Evolutionary conservation across 176 grass and related monocot genomes (phyloP), one percentile per base, ranked within the genome.

Genomic region (bread wheat (Triticum aestivum)): DNA sequence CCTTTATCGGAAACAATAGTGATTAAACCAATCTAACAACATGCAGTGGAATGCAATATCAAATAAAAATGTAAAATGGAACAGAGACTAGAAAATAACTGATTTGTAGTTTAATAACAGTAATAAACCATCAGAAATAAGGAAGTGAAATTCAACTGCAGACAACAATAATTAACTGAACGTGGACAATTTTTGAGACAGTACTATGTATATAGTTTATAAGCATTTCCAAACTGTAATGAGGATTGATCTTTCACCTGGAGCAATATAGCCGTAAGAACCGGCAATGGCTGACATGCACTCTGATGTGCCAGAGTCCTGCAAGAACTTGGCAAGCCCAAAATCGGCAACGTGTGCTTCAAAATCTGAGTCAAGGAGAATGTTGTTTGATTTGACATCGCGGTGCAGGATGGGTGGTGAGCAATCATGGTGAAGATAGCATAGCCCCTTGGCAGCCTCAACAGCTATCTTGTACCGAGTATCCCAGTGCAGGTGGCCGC

Each of bases 201-300:
- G 47, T 61, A 9, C 3, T 67, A 67, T 54, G 44, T 54, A 18
- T 17, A n/a, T 41, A 11, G n/a, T 65, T 73, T 26, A 71, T 63
- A 44, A 49, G 49, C 11, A 58, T 54, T 54, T 54, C 51, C 18
- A 67, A 85, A 54, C 29, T 65, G n/a, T 66, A 80, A 62, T 5
- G 4, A 67, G 52, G 6, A 91, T 38, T 38, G 42, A 54, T 79
- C 3, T 10, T 77, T 91, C 61, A 99, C 96, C 96, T 86, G 96
- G 96, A 82, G 96, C 96, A 82, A 98, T 98, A 78, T 98, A 98
- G 9, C 96, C 96, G 41, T 98, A 98, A 38, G 96, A 98, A 47
- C 96, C 96, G 1, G 96, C 96, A 77, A 98, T 96, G 37, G 92
- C 96, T 21, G 96, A 98, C 96, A 98, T 98, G 73, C 96, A 98